Base-by-base conservation (phyloP, 768 basidiomycete species). In the Punctularia strigosozonata region DNA sequence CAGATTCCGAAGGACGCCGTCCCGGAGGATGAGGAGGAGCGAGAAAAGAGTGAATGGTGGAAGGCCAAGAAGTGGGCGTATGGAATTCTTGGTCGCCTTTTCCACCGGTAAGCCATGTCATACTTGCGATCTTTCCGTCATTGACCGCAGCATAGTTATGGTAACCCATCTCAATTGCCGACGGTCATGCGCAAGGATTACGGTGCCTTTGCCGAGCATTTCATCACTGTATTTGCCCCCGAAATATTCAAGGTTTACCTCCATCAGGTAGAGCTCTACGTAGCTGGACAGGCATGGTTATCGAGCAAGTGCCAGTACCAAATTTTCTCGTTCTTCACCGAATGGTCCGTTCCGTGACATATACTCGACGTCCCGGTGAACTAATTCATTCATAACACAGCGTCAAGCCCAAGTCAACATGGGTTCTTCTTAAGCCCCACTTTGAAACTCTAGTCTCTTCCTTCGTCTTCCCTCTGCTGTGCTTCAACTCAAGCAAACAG, bases 51-150 rank as follows among this genome's bases (percentile, higher is more conserved):
- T 33, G 82, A 86, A 49, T 94, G 90, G 89, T 88, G 87, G 83
- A 81, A 80, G 53, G 72, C 81, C 6, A 92, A 92, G 63, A 94
- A 94, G 54, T 92, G 89, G 90, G 85, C 89, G 1, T 90, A 80
- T 52, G 74, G 70, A n/a, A 76, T 75, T 25, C 64, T 94, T 6
- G 82, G 83, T 25, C 66, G 78, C 18, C 62, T 90, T 13, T 90
- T 90, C 69, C 80, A 82, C 50, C 69, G 81, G 72, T 79, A n/a
- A n/a, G n/a, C 39, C 5, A 53, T 37, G 10, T 36, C 12, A 30
- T 25, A 36, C 2, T 31, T 18, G 39, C 7, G 4, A 6, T 19
- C 10, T 6, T 7, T n/a, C 19, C 1, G 26, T 21, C 7, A 10
- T 22, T 19, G 13, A 7, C 20, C 6, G 30, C 25, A 39, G 18